phyloP scores from a whole-genome alignment of 139 green algal genomes.

The Chlorella vulgaris region DNA sequence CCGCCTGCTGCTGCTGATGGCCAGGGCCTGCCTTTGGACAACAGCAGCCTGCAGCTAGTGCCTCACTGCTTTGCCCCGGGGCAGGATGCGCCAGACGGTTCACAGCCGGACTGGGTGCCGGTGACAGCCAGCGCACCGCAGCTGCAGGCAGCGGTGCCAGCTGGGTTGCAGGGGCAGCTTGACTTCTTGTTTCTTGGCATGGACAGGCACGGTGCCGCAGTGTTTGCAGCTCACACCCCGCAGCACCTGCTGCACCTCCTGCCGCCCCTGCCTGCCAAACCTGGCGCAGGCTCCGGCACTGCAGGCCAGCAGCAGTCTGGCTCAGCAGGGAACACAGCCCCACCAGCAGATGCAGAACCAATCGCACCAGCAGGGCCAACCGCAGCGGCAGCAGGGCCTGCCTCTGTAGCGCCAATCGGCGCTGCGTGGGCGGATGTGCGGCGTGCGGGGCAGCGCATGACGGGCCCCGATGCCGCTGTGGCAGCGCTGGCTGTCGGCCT shows the following conservation, averaged over 20 bases:
- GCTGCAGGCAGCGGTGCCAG: neutral
- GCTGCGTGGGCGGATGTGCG: slow-evolving; percentile 43
- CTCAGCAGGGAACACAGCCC: too few relatives aligned
- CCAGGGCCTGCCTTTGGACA: too few relatives aligned
- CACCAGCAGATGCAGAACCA: neutral
- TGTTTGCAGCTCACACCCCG: slow-evolving; percentile 43
- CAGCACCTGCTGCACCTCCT: slow-evolving; percentile 17
- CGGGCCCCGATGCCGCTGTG: slow-evolving; percentile 56
- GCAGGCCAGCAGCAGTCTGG: too few relatives aligned
- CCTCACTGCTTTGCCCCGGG: slow-evolving; percentile 1
- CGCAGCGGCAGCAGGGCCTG: neutral
- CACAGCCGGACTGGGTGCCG: slow-evolving; percentile 2
- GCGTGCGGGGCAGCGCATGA: slow-evolving; percentile 47
- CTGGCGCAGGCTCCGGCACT: too few relatives aligned
- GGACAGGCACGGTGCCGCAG: neutral
- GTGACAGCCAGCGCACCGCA: neutral
- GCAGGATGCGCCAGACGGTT: slow-evolving; percentile 10
- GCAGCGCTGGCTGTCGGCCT: slow-evolving; percentile 57
- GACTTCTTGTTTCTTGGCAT: slow-evolving; percentile 37
- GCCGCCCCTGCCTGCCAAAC: neutral
- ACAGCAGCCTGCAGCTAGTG: neutral
- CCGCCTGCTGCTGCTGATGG: neutral
- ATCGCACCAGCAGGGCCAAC: neutral
- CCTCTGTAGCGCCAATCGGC: slow-evolving; percentile 20
- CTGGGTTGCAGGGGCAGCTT: neutral